Percentiles rank a stretch among this genome's conserved stretches.
These are phyloP conservation scores for Spathaspora hagerdaliae DNA, from an alignment of 805 yeast species.

Conservation along the genomic window DNA sequence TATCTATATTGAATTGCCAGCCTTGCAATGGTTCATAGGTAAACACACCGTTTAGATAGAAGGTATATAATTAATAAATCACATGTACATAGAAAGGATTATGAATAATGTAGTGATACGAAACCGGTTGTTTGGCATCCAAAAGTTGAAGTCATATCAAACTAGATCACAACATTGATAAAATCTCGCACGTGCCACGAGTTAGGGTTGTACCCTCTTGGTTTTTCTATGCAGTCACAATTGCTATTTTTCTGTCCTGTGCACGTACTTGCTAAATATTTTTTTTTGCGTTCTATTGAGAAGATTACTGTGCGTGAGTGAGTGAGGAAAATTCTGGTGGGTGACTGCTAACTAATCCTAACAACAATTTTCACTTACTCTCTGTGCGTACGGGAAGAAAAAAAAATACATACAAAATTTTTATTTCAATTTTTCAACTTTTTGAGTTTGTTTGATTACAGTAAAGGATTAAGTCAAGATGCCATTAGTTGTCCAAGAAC, in stretches of 20 bases:
- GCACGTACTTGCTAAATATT: neutral
- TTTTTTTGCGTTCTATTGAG: neutral
- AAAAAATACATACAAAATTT: neutral
- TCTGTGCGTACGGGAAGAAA: neutral
- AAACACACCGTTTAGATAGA: slow-evolving; percentile 16
- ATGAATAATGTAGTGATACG: neutral
- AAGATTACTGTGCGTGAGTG: too few species aligned
- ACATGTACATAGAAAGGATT: neutral
- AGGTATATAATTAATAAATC: neutral
- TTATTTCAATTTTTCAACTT: neutral
- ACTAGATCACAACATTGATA: too few species aligned
- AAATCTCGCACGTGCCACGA: neutral
- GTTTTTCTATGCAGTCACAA: slow-evolving; percentile 2
- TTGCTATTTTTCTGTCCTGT: neutral
- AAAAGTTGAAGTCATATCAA: neutral
- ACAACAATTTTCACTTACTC: too few species aligned
- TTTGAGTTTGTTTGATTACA: neutral
- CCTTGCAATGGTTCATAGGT: slow-evolving; percentile 57
- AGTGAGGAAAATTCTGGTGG: too few species aligned
- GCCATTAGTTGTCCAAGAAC: slow-evolving; percentile 98
- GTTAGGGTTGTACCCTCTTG: slow-evolving; percentile 6
- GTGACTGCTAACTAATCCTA: too few species aligned
- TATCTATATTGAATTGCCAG: slow-evolving; percentile 65
- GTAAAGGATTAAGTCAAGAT: slow-evolving; percentile 36
- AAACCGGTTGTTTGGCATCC: neutral